Conservation (phyloP, 768 basidiomycete species). For the Mycena rebaudengoi region DNA sequence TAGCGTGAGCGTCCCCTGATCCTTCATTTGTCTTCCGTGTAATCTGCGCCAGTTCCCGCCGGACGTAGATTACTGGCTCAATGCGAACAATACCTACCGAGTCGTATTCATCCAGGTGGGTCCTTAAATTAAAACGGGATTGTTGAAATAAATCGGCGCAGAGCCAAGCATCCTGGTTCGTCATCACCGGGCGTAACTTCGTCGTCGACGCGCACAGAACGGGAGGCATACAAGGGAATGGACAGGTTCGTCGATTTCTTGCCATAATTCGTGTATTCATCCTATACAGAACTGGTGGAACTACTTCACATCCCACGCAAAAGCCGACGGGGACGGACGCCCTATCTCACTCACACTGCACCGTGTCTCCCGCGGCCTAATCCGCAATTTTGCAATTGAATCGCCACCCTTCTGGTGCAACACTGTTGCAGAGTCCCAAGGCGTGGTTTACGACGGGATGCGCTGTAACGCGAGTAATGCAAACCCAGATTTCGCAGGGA, state of each 20-base stretch:
- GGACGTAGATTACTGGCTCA: conserved; percentile 63
- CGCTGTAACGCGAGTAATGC: conserved; percentile 64
- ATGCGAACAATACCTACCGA: conserved; percentile 62
- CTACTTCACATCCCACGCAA: conserved; percentile 55
- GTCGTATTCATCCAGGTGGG: conserved; percentile 70
- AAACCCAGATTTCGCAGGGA: conserved; percentile 56
- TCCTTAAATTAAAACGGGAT: not conserved
- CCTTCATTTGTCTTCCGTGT: not conserved
- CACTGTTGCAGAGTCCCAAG: conserved; percentile 56
- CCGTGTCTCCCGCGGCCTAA: conserved; percentile 49
- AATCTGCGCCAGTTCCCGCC: conserved; percentile 53
- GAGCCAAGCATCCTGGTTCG: conserved; percentile 73
- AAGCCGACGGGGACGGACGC: conserved; percentile 63
- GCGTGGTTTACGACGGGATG: conserved; percentile 65
- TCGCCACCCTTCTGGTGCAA: conserved; percentile 71
- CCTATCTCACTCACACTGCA: conserved; percentile 64
- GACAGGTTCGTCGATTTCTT: conserved; percentile 47
- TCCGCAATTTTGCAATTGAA: conserved; percentile 60
- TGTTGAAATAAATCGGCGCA: conserved; percentile 25
- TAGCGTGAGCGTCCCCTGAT: no score
- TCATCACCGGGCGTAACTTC: conserved; percentile 65
- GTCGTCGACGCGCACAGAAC: conserved; percentile 61
- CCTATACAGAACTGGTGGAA: conserved; percentile 60
- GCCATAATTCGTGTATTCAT: not conserved
- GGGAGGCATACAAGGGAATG: conserved; percentile 68